phyloP scores from a whole-genome alignment of 1,284 basidiomycete genomes.

The Cystobasidium pallidum region DNA sequence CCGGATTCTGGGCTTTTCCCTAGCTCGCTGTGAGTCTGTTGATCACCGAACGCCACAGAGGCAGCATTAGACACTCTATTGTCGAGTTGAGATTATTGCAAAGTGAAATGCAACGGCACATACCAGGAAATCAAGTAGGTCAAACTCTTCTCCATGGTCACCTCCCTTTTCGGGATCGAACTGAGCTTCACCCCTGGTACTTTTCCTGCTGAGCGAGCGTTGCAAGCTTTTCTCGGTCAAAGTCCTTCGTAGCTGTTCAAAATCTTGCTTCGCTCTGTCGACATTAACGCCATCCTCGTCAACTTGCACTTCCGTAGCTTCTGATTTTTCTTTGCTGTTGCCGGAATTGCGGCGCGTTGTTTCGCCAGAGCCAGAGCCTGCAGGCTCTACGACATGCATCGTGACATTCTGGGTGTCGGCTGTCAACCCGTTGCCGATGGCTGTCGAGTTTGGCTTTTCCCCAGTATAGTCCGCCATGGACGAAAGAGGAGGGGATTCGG shows the following conservation, averaged over 20 bases:
- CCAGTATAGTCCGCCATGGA: constrained; percentile 12
- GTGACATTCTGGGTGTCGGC: neutral
- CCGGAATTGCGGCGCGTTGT: constrained; percentile 28
- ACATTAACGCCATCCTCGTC: constrained; percentile 62
- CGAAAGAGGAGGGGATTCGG: neutral
- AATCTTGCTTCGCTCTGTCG: constrained; percentile 66
- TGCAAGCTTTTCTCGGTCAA: constrained; percentile 52
- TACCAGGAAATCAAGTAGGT: constrained; percentile 74
- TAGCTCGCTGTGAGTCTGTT: constrained; percentile 41
- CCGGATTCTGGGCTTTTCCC: constrained; percentile 67
- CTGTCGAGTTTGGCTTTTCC: neutral
- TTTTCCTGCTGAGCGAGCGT: constrained; percentile 37
- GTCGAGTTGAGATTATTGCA: neutral
- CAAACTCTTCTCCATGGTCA: constrained; percentile 61
- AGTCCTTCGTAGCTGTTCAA: constrained; percentile 62
- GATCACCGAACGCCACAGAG: neutral
- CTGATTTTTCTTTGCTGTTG: neutral
- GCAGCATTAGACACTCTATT: too few relatives aligned
- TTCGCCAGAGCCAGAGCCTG: constrained; percentile 25
- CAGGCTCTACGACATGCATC: neutral
- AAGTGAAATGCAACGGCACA: constrained; percentile 62
- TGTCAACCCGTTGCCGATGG: neutral
- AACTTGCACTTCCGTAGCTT: constrained; percentile 6
- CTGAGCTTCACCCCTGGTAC: constrained; percentile 47
- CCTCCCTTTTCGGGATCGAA: constrained; percentile 56